These are phyloP conservation scores for Circinella minor DNA, from an alignment of 371 early-diverging fungal genomes.

Conservation along the genomic window DNA sequence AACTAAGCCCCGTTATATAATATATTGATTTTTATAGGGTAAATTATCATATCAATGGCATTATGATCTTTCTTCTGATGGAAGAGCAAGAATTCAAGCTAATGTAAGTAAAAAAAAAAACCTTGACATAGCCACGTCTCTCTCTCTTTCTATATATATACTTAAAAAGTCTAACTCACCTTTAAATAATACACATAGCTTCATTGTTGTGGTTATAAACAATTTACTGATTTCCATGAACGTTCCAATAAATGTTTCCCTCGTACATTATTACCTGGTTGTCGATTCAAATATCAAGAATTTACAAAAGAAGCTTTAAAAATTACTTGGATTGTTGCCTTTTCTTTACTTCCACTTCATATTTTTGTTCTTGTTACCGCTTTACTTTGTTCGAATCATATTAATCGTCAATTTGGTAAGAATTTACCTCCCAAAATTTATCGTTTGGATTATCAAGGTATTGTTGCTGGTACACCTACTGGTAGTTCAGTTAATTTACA, in stretches of 20 bases:
- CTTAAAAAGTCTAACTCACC: too few relatives aligned
- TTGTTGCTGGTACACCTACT: constrained; percentile 52
- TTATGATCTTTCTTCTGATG: constrained; percentile 40
- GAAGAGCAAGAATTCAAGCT: constrained; percentile 47
- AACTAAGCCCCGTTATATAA: background rate
- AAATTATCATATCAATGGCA: constrained; percentile 59
- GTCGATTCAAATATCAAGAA: constrained; percentile 52
- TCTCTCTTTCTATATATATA: too few relatives aligned
- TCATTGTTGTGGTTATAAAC: constrained; percentile 66
- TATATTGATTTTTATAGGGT: constrained; percentile 19
- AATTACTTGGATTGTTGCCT: constrained; percentile 57
- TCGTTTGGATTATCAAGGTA: constrained; percentile 51
- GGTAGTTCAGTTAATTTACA: constrained; percentile 48
- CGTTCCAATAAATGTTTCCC: constrained; percentile 66
- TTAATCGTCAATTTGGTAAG: constrained; percentile 59
- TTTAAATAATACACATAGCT: constrained; percentile 45
- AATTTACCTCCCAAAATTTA: constrained; percentile 59
- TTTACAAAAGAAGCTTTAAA: constrained; percentile 50
- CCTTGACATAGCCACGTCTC: too few relatives aligned
- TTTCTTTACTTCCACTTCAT: constrained; percentile 52
- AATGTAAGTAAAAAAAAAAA: constrained; percentile 30
- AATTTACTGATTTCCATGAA: constrained; percentile 58
- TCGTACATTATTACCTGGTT: constrained; percentile 59
- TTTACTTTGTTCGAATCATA: constrained; percentile 62
- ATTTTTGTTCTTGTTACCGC: constrained; percentile 55